These are phyloP conservation scores for Logfia minima DNA, from an alignment of 129 eudicot genomes.

Conservation along the genomic window DNA sequence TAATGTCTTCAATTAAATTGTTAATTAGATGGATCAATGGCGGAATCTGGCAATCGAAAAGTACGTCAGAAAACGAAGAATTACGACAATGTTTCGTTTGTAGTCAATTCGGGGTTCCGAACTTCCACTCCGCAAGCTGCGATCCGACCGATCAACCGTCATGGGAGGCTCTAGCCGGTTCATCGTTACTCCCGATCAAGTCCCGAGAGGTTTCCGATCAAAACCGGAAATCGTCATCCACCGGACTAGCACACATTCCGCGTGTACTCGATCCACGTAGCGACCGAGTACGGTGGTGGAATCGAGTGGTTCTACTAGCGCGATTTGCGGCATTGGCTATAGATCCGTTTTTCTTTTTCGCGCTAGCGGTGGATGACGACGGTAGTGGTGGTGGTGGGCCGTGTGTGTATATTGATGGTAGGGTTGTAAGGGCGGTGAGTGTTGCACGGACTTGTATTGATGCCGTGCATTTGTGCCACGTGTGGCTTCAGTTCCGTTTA, in stretches of 20 bases:
- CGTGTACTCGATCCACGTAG: slow-evolving; percentile 69
- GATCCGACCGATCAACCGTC: slow-evolving; percentile 32
- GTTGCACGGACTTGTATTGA: slow-evolving; percentile 60
- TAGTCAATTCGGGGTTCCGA: slow-evolving; percentile 42
- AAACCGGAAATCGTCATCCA: neutral
- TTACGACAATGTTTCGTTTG: slow-evolving; percentile 36
- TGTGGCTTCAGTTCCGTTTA: slow-evolving; percentile 79
- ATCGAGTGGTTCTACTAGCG: slow-evolving; percentile 54
- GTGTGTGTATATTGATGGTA: slow-evolving; percentile 54
- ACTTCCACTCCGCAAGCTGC: slow-evolving; percentile 44
- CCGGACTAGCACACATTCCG: neutral
- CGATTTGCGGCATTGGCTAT: slow-evolving; percentile 73
- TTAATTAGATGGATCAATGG: slow-evolving; percentile 28
- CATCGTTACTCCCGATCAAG: slow-evolving; percentile 54
- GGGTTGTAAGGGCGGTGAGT: slow-evolving; percentile 49
- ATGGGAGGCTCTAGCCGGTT: slow-evolving; percentile 68
- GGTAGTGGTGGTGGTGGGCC: slow-evolving; percentile 52
- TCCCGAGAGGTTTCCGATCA: slow-evolving; percentile 29
- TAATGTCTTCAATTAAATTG: neutral
- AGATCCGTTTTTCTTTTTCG: slow-evolving; percentile 78
- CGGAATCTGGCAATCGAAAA: slow-evolving; percentile 11
- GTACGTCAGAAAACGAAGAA: neutral
- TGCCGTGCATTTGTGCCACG: slow-evolving; percentile 66
- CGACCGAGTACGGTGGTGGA: slow-evolving; percentile 54
- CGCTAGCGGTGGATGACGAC: slow-evolving; percentile 52